Evolutionary conservation across 768 basidiomycete genomes (phyloP), one percentile per base, ranked within the genome.

Genomic region (Ephemerocybe angulata): DNA sequence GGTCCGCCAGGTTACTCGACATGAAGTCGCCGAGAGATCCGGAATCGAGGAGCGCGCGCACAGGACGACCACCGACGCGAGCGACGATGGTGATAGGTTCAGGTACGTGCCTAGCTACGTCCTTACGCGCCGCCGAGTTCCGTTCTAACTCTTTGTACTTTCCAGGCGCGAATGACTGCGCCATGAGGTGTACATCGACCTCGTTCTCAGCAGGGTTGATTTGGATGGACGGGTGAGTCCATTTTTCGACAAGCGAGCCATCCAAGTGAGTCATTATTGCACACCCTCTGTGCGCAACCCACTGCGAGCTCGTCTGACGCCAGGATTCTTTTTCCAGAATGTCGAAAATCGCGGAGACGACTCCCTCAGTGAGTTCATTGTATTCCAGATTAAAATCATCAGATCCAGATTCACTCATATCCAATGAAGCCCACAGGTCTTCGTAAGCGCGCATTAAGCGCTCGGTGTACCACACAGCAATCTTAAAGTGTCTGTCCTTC

Each of bases 1-100:
- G 77, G 46, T 75, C 70, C 0, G 68, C 72, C 0, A 77, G 24
- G 1, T 60, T 69, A 0, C 68, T 60, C 0, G 73, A 73, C 25
- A 79, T 67, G n/a, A n/a, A n/a, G n/a, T n/a, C n/a, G n/a, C n/a
- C n/a, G n/a, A n/a, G n/a, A n/a, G n/a, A n/a, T n/a, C 75, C 76
- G 0, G 67, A 65, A 53, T 77, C 75, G 0, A 77, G 22, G 4
- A 79, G 54, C 0, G 76, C 73, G 1, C 65, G 54, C 0, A 58
- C 68, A 0, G 67, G 66, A 2, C 72, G 53, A 0, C 69, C 73
- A 57, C 78, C 71, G 1, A 78, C 55, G 0, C 59, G 31, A 0
- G 70, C 63, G 0, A 63, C 63, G 0, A 77, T 60, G 0, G 74
- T 64, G 0, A 76, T 41, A 1, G 73, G 73, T 48, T 70, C 68